Conservation (phyloP, 306 rosid species). For the Prunus fruticosa region DNA sequence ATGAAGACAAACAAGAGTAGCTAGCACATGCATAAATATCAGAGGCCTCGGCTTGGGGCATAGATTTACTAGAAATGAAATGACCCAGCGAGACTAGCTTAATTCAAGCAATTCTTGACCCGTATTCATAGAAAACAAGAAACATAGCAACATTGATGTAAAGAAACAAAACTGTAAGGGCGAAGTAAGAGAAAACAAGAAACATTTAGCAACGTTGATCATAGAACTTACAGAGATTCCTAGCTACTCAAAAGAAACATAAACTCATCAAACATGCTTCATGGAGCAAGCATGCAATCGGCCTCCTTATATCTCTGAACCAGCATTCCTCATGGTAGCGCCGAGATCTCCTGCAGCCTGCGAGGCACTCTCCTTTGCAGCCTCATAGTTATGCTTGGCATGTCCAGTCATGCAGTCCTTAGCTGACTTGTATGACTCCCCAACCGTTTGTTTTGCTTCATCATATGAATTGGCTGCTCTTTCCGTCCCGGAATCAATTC, state of each 20-base stretch:
- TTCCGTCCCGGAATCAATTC: slow-evolving; percentile 13
- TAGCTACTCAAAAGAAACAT: neutral
- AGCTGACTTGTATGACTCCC: slow-evolving; percentile 20
- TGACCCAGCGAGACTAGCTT: neutral
- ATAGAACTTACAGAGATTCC: neutral
- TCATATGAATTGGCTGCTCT: slow-evolving; percentile 34
- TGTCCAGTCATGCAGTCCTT: slow-evolving; percentile 29
- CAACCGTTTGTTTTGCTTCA: slow-evolving; percentile 27
- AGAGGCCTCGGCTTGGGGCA: neutral
- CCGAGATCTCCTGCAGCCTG: slow-evolving; percentile 53
- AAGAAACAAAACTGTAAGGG: neutral
- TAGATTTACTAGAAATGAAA: too few relatives aligned
- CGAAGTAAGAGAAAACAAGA: neutral
- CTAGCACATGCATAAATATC: slow-evolving; percentile 8
- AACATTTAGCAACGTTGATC: neutral
- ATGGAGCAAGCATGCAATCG: neutral
- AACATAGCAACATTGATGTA: too few relatives aligned
- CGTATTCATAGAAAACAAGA: too few relatives aligned
- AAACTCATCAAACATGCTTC: slow-evolving; percentile 5
- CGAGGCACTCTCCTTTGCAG: slow-evolving; percentile 62
- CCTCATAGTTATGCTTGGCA: slow-evolving; percentile 41
- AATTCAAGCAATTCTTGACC: too few relatives aligned
- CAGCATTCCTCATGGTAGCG: slow-evolving; percentile 42
- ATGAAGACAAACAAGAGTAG: neutral
- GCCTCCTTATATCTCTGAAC: slow-evolving; percentile 26